phyloP scores from a whole-genome alignment of 331 rosid genomes.

The Rosa hybrid region DNA sequence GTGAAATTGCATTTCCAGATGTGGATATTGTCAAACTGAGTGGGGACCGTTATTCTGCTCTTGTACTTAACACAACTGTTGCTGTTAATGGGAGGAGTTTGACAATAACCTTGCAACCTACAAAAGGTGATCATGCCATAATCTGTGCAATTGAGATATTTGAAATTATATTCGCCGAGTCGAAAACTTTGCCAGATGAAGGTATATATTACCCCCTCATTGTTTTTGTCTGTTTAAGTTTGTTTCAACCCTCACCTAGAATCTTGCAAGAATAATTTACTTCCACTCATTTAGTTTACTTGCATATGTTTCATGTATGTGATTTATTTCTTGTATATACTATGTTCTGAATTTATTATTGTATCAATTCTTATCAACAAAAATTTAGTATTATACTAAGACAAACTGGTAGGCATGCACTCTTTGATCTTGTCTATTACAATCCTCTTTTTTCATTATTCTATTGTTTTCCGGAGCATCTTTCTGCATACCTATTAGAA shows the following conservation, averaged over 20 bases:
- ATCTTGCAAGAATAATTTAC: neutral
- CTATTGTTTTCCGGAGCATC: neutral
- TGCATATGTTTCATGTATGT: neutral
- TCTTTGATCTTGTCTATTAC: constrained; percentile 8
- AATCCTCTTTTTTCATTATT: neutral
- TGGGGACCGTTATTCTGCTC: constrained; percentile 71
- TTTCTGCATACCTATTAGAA: neutral
- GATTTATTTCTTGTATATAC: neutral
- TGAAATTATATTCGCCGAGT: constrained; percentile 67
- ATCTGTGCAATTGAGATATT: constrained; percentile 87
- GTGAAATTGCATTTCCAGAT: constrained; percentile 42
- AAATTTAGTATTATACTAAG: neutral
- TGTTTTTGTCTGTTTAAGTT: neutral
- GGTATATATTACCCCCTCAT: constrained; percentile 43
- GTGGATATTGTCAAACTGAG: constrained; percentile 73
- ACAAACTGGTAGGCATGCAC: neutral
- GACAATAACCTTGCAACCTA: constrained; percentile 66
- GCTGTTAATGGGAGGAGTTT: constrained; percentile 75
- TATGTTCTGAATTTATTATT: neutral
- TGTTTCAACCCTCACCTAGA: neutral
- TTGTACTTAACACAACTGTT: constrained; percentile 81
- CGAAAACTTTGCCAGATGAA: constrained; percentile 75
- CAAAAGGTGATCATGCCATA: constrained; percentile 54
- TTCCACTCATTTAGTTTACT: neutral
- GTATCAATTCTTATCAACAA: neutral